Base-by-base conservation (phyloP, 331 rosid species). In the Saraca asoca region DNA sequence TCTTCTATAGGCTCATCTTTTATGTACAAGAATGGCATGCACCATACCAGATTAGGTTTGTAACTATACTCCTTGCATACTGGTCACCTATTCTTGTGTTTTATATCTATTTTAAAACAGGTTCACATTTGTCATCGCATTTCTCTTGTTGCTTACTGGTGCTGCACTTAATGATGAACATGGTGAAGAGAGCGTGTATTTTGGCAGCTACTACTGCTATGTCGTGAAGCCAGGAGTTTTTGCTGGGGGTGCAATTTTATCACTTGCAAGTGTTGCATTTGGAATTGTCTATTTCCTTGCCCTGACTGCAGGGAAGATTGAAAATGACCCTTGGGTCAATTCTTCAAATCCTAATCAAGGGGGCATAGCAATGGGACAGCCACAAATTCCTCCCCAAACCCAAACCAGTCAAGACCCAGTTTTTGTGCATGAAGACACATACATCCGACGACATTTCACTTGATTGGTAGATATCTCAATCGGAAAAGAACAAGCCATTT, bases 161-260 rank as follows among this genome's bases (percentile, higher is more conserved):
- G 95, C 98, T 11, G 91, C 91, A 1, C 83, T 93, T 53, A 93
- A 93, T 29, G 87, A 80, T 58, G 74, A 68, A 57, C 91, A 79
- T 10, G 83, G 86, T 0, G 57, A 84, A 29, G 87, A 80, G 76
- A 70, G 65, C 72, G 45, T 65, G 64, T 82, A 85, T 78, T 84
- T 85, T 5, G 87, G 89, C 60, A 64, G 51, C 81, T 85, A 83
- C 79, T 75, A 81, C 66, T 93, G 98, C 81, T 87, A 87, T 66
- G 91, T 90, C 60, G 91, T 93, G 66, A 93, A 85, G 69, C 91
- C 96, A 0, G 91, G 96, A 52, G 95, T 93, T 43, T 90, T 93
- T 68, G 73, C 87, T 0, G 84, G 82, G 4, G 90, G 94, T 4
- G 79, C 98, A 12, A 0, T 81, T 56, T 45, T 90, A 58, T 75